Conservation (phyloP, 2,329 filamentous ascomycete species). For the Claviceps fusiformis region DNA sequence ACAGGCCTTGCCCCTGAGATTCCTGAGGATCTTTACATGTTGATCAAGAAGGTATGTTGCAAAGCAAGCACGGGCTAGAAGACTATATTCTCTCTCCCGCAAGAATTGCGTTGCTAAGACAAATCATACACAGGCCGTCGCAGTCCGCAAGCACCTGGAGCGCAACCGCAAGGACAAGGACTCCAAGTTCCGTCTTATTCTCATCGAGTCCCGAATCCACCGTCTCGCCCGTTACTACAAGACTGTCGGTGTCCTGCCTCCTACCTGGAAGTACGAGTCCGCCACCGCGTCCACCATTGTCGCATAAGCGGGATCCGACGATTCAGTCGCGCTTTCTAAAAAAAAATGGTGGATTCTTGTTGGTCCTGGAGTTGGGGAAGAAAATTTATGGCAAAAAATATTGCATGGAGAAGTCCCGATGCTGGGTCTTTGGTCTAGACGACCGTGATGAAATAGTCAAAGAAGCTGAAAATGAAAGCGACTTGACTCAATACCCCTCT, state of each 20-base stretch:
- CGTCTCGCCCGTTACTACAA: constrained; percentile 99
- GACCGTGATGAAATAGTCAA: constrained; percentile 16
- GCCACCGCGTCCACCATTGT: constrained; percentile 91
- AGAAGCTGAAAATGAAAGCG: constrained; percentile 21
- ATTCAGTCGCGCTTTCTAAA: constrained; percentile 1
- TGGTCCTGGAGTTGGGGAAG: constrained; percentile 31
- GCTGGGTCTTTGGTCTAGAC: constrained; percentile 24
- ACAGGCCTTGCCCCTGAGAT: constrained; percentile 96
- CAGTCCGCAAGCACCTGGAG: constrained; percentile 99
- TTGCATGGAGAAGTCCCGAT: constrained; percentile 32
- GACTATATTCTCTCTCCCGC: neutral
- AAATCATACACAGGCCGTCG: constrained; percentile 55
- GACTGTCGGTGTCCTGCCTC: constrained; percentile 71
- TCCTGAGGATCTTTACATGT: constrained; percentile 99
- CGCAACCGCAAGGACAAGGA: constrained; percentile 99
- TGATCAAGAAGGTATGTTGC: constrained; percentile 90
- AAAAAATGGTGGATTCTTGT: constrained; percentile 18
- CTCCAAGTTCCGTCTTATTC: constrained; percentile 99
- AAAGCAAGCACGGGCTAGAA: neutral
- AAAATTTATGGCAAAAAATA: constrained; percentile 22
- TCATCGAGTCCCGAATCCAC: constrained; percentile 99
- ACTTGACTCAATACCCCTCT: constrained; percentile 7
- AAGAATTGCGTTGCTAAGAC: constrained; percentile 9
- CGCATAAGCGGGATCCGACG: constrained; percentile 42
- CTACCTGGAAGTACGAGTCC: constrained; percentile 98